Percentiles rank a stretch among this genome's conserved stretches.
Conservation (phyloP, 306 rosid genomes). For the Dalbergia cochinchinensis region DNA sequence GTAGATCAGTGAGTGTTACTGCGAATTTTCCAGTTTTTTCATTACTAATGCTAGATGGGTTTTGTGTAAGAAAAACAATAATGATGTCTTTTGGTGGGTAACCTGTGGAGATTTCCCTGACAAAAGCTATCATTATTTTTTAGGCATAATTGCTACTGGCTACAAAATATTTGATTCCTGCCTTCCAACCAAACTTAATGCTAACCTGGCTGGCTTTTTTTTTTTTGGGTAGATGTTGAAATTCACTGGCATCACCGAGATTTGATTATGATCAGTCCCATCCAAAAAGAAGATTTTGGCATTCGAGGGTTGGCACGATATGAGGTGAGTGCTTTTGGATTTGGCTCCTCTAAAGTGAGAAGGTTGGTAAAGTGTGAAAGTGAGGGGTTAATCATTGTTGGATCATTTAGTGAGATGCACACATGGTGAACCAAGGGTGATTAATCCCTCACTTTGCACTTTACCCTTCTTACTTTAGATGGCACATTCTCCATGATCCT, state of each 20-base stretch:
- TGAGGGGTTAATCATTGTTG: no score
- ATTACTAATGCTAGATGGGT: not conserved
- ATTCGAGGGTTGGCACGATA: conserved; percentile 69
- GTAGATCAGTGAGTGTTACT: not conserved
- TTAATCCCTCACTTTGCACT: no score
- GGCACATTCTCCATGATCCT: not conserved
- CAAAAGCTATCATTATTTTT: conserved; percentile 6
- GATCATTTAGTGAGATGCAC: no score
- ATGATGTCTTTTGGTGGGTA: conserved; percentile 18
- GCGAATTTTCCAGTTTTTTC: not conserved
- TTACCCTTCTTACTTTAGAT: no score
- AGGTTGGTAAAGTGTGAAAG: no score
- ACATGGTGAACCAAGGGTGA: no score
- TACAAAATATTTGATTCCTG: conserved; percentile 24
- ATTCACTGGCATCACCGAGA: conserved; percentile 65
- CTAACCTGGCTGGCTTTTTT: conserved; percentile 37
- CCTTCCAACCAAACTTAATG: conserved; percentile 15
- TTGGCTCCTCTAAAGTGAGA: no score
- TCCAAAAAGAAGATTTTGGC: conserved; percentile 73
- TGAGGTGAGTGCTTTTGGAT: conserved; percentile 61
- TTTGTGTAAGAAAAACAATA: not conserved
- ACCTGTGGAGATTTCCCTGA: not conserved
- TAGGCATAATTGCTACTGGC: conserved; percentile 13
- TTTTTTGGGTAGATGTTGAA: conserved; percentile 65
- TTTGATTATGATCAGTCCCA: conserved; percentile 55